Conservation (phyloP, 805 yeast species). For the Ogataea polymorpha region DNA sequence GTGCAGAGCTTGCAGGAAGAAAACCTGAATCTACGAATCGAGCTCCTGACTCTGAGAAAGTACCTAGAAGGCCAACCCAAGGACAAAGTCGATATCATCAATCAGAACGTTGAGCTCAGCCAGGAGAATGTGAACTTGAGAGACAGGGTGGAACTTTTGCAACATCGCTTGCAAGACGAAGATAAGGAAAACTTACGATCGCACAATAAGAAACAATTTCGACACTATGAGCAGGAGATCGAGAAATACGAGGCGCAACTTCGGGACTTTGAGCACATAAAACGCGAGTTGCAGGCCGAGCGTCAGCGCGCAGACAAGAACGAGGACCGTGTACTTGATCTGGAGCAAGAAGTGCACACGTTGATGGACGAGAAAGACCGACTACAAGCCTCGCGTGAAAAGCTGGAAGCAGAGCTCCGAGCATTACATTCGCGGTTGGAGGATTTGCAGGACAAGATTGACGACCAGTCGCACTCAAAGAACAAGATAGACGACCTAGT, state of each 20-base stretch:
- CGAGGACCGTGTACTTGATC: conserved; percentile 12
- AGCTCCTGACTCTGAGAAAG: conserved; percentile 38
- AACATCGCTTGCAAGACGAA: conserved; percentile 1
- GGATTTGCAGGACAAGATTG: conserved; percentile 2
- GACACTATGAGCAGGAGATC: conserved; percentile 7
- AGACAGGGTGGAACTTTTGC: conserved; percentile 3
- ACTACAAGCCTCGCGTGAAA: conserved; percentile 13
- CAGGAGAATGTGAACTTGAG: conserved; percentile 25
- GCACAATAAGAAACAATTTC: conserved; percentile 7
- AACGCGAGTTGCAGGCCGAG: conserved; percentile 7
- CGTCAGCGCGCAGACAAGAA: conserved; percentile 7
- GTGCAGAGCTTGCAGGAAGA: conserved; percentile 35
- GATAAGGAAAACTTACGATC: conserved; percentile 12
- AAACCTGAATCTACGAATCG: conserved; percentile 42
- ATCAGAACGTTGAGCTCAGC: conserved; percentile 35
- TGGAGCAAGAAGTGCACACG: conserved; percentile 12
- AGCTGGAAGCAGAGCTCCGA: conserved; percentile 7
- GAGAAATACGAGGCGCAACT: conserved; percentile 8
- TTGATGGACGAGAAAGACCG: conserved; percentile 15
- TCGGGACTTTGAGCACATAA: conserved; percentile 10
- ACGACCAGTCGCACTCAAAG: conserved; percentile 11
- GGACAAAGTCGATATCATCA: conserved; percentile 37
- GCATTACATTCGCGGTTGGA: conserved; percentile 6
- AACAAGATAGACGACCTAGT: conserved; percentile 12
- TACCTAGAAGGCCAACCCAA: conserved; percentile 41